A percentile compares a stretch with the other conserved stretches of the same genome.
phyloP scores from a whole-genome alignment of 2,329 filamentous ascomycete species.

The Hymenoscyphus albidus region DNA sequence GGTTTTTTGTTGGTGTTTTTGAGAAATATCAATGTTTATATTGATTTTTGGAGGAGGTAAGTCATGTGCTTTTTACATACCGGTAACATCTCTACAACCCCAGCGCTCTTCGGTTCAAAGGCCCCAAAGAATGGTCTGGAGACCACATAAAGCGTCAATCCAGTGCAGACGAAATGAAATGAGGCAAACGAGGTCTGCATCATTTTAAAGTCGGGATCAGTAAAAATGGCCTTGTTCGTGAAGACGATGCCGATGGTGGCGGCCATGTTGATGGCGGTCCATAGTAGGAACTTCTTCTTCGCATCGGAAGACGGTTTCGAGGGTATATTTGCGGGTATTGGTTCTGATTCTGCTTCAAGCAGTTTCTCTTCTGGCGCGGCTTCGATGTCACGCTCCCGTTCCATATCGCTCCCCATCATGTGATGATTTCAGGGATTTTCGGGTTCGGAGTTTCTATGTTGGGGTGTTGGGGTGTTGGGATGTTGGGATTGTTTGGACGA shows the following conservation, averaged over 20 bases:
- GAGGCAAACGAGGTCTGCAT: conserved; percentile 29
- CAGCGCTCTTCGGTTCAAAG: conserved; percentile 27
- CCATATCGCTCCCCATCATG: conserved; percentile 20
- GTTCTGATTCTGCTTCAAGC: conserved; percentile 9
- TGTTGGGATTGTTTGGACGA: background rate
- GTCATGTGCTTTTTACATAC: conserved; percentile 16
- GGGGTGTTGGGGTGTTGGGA: background rate
- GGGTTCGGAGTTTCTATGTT: background rate
- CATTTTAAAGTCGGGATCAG: conserved; percentile 29
- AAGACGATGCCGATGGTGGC: conserved; percentile 31
- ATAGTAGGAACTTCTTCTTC: conserved; percentile 12
- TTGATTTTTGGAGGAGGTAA: background rate
- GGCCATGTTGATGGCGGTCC: conserved; percentile 26
- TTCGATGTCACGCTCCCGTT: conserved; percentile 20
- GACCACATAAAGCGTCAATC: conserved; percentile 28
- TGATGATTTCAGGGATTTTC: conserved; percentile 11
- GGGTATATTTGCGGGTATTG: conserved; percentile 1
- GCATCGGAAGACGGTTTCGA: conserved; percentile 8
- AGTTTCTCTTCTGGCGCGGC: conserved; percentile 17
- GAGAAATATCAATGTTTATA: background rate
- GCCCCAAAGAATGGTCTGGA: conserved; percentile 24
- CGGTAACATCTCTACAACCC: conserved; percentile 28
- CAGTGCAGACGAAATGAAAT: conserved; percentile 31
- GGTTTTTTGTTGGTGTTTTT: conserved; percentile 5
- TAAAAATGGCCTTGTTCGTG: conserved; percentile 31